These are phyloP conservation scores for Aaosphaeria arxii DNA, from an alignment of 2,329 filamentous ascomycete species.

Conservation along the genomic window DNA sequence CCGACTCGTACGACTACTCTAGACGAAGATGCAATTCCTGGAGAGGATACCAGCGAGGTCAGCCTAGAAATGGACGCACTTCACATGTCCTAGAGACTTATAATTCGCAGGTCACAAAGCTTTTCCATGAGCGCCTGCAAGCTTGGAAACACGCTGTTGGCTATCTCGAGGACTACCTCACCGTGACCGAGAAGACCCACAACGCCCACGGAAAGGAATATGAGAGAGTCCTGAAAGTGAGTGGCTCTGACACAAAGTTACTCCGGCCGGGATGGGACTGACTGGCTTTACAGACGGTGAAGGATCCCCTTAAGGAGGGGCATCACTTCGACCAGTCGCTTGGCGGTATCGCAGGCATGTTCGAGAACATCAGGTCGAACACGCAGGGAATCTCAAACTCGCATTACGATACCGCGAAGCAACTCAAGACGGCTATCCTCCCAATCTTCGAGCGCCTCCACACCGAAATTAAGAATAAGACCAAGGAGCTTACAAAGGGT, in stretches of 20 bases:
- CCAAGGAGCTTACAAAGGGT: constrained; percentile 80
- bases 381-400: constrained; percentile 85
- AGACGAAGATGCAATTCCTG: not conserved
- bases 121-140: constrained; percentile 82
- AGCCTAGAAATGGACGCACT: not conserved
- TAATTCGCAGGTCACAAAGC: constrained; percentile 41
- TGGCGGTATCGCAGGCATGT: constrained; percentile 85
- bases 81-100: not conserved
- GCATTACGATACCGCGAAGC: constrained; percentile 88
- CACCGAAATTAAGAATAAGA: constrained; percentile 94
- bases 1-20: not conserved
- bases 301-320: constrained; percentile 79
- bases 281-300: constrained; percentile 62
- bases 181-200: constrained; percentile 80
- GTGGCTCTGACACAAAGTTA: not conserved
- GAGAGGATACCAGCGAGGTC: constrained; percentile 2
- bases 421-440: constrained; percentile 78
- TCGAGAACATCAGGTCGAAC: constrained; percentile 91
- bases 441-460: constrained; percentile 89
- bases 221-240: constrained; percentile 84
- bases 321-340: constrained; percentile 89
- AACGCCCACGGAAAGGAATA: constrained; percentile 88
- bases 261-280: constrained; percentile 4
- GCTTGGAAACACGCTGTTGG: constrained; percentile 95
- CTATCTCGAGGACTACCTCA: constrained; percentile 88